Evolutionary conservation across 1,284 basidiomycete species (phyloP).

Genomic region (Ustanciosporium gigantosporum): DNA sequence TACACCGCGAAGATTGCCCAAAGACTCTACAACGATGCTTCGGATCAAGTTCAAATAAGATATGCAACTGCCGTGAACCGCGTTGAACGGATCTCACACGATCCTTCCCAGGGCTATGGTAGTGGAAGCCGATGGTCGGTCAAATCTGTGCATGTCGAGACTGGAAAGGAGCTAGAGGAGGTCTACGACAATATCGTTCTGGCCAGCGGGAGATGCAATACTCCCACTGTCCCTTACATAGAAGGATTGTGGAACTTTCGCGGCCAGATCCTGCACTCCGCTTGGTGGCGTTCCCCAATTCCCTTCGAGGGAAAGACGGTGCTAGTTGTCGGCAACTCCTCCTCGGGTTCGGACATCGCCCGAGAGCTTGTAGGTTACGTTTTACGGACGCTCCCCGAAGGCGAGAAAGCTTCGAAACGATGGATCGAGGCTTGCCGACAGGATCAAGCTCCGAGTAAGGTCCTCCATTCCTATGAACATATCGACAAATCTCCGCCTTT

Average conservation of each 20-base stretch:
- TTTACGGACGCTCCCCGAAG: slow-evolving; percentile 26
- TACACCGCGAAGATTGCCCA: slow-evolving; percentile 62
- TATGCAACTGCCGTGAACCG: slow-evolving; percentile 61
- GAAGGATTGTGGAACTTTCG: slow-evolving; percentile 62
- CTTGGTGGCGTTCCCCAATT: slow-evolving; percentile 63
- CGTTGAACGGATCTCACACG: slow-evolving; percentile 16
- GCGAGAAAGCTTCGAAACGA: slow-evolving; percentile 3
- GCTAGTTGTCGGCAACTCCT: slow-evolving; percentile 65
- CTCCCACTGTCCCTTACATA: slow-evolving; percentile 63
- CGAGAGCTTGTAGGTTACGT: slow-evolving; percentile 62
- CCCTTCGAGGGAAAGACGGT: slow-evolving; percentile 59
- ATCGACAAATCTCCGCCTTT: slow-evolving; percentile 43
- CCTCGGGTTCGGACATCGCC: slow-evolving; percentile 65
- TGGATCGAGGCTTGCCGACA: slow-evolving; percentile 10
- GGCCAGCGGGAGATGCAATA: slow-evolving; percentile 65
- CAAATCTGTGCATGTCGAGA: not conserved
- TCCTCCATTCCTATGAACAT: slow-evolving; percentile 44
- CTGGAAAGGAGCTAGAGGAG: slow-evolving; percentile 3
- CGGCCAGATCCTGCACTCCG: slow-evolving; percentile 63
- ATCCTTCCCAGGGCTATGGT: not conserved
- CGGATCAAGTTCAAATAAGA: slow-evolving; percentile 11
- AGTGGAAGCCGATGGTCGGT: slow-evolving; percentile 46
- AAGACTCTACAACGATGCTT: slow-evolving; percentile 10
- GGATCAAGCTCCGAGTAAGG: not conserved
- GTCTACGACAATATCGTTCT: slow-evolving; percentile 49